A percentile compares a stretch with the other conserved stretches of the same genome.
These are phyloP conservation scores for Pycnococcus provasolii DNA, from an alignment of 139 green algal genomes.

Conservation along the genomic window DNA sequence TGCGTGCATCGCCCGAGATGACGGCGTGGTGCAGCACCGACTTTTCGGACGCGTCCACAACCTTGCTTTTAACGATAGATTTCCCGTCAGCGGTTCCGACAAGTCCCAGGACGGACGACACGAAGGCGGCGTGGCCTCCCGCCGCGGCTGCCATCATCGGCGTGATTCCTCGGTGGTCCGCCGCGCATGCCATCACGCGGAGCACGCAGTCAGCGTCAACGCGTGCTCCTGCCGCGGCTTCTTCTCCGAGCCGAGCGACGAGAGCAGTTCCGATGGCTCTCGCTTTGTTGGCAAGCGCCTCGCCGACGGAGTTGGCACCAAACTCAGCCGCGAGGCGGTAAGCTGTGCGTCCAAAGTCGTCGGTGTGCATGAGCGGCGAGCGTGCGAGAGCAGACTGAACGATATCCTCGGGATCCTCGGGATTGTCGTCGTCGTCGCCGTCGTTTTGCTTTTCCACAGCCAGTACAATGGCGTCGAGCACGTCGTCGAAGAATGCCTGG, in stretches of 20 bases:
- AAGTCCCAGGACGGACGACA: not conserved
- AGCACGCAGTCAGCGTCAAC: not conserved
- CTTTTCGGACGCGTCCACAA: not conserved
- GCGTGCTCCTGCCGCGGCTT: not conserved
- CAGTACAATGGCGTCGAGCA: constrained; percentile 27
- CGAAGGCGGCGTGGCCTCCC: constrained; percentile 11
- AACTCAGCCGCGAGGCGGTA: constrained; percentile 62
- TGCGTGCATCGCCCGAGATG: not conserved
- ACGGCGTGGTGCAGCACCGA: constrained; percentile 5
- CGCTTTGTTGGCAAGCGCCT: constrained; percentile 19
- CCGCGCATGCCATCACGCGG: not conserved
- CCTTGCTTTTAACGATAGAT: constrained; percentile 3
- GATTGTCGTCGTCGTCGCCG: not conserved
- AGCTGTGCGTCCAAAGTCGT: constrained; percentile 60
- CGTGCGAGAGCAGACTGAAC: not conserved
- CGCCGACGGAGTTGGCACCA: constrained; percentile 25
- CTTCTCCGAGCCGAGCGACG: constrained; percentile 2
- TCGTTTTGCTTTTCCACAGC: constrained; percentile 36
- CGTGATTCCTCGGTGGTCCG: not conserved
- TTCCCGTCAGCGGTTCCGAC: not conserved
- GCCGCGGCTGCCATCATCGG: constrained; percentile 14
- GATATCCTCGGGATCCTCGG: not conserved
- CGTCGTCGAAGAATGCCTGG: constrained; percentile 9
- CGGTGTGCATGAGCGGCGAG: constrained; percentile 33
- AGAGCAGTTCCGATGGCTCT: constrained; percentile 8